Percentiles rank a stretch among this genome's conserved stretches.
phyloP scores from a whole-genome alignment of 208 protist species.

The Trypanosoma avium region DNA sequence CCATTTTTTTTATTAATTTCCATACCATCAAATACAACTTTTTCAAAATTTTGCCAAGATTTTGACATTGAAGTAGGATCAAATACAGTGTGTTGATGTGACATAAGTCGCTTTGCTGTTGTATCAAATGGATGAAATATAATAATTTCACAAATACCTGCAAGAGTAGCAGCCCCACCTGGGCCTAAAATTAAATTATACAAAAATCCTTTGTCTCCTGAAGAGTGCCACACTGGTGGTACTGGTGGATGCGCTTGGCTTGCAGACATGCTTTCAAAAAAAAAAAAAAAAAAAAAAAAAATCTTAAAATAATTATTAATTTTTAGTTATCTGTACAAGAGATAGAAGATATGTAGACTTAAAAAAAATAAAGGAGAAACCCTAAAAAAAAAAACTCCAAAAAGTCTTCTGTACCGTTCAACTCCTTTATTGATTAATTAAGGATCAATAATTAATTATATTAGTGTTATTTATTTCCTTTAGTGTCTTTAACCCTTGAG shows the following conservation, averaged over 20 bases:
- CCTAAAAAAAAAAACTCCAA: too few relatives aligned
- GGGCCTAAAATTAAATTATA: conserved; percentile 44
- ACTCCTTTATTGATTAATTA: too few relatives aligned
- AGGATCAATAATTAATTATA: too few relatives aligned
- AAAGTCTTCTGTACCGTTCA: too few relatives aligned
- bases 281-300: too few relatives aligned
- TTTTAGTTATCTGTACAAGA: too few relatives aligned
- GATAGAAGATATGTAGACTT: too few relatives aligned
- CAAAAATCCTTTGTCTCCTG: conserved; percentile 27
- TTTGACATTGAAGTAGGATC: conserved; percentile 29
- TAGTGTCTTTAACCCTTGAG: too few relatives aligned
- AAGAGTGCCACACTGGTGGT: neutral
- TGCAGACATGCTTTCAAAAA: conserved; percentile 29
- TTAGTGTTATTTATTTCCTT: too few relatives aligned
- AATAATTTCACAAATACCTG: conserved; percentile 68
- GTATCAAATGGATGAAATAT: conserved; percentile 90
- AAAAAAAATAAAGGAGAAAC: too few relatives aligned
- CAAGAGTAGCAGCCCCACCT: conserved; percentile 59
- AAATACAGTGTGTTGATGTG: conserved; percentile 51
- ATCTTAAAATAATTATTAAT: conserved; percentile 9
- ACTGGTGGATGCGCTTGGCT: neutral
- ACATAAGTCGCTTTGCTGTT: conserved; percentile 83
- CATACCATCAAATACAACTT: conserved; percentile 49
- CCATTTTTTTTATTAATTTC: conserved; percentile 27
- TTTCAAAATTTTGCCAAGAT: conserved; percentile 34